Evolutionary conservation across 2,329 filamentous ascomycete species (phyloP).

Genomic region (Beauveria sp.): DNA sequence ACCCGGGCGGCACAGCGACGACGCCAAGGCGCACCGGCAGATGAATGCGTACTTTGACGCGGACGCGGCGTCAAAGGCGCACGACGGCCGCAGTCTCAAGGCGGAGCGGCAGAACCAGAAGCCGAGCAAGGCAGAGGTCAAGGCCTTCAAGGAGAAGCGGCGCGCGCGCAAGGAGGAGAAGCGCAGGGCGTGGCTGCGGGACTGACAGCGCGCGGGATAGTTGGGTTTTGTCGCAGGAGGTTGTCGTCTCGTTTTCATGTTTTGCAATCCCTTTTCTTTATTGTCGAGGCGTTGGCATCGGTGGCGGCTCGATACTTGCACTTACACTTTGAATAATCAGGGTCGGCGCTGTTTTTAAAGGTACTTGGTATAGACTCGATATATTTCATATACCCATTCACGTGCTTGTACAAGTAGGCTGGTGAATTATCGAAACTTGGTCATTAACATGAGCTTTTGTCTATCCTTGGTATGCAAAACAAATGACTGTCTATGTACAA

Average conservation of each 20-base stretch:
- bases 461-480: conserved; percentile 4
- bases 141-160: conserved; percentile 86
- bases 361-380: background rate
- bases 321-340: background rate
- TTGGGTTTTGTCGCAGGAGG: background rate
- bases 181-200: conserved; percentile 79
- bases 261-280: background rate
- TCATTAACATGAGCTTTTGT: background rate
- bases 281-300: background rate
- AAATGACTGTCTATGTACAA: background rate
- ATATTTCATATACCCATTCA: conserved; percentile 1
- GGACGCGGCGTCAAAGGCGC: conserved; percentile 82
- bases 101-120: conserved; percentile 84
- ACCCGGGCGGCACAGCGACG: conserved; percentile 74
- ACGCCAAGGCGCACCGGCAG: conserved; percentile 79
- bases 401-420: background rate
- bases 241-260: background rate
- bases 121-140: conserved; percentile 76
- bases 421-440: background rate
- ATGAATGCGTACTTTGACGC: conserved; percentile 96
- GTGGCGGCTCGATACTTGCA: background rate
- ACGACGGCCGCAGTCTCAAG: conserved; percentile 84
- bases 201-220: conserved; percentile 42
- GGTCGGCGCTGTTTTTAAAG: background rate
- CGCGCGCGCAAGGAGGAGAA: conserved; percentile 91